phyloP scores from a whole-genome alignment of 768 basidiomycete species.

The Macrolepiota dolichaula region DNA sequence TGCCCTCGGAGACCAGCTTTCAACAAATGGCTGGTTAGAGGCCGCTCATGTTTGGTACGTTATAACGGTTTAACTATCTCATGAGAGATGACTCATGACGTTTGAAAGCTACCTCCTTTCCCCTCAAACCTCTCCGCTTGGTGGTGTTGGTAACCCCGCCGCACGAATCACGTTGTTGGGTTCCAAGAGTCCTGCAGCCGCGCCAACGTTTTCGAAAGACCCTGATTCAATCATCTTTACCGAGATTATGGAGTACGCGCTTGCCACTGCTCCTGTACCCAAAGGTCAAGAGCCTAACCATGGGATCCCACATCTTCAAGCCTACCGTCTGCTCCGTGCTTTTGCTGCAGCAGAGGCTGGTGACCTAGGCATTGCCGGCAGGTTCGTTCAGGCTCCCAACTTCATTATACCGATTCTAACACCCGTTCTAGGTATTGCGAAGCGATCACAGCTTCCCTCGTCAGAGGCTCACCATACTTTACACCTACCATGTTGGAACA shows the following conservation, averaged over 20 bases:
- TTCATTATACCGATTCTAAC: background rate
- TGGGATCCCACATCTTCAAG: constrained; percentile 84
- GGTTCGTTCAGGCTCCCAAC: constrained; percentile 39
- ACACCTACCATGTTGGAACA: constrained; percentile 67
- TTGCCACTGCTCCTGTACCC: constrained; percentile 63
- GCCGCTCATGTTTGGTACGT: constrained; percentile 91
- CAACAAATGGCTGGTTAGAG: constrained; percentile 66
- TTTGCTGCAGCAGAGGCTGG: constrained; percentile 77
- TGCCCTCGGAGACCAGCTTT: constrained; percentile 81
- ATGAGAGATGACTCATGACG: background rate
- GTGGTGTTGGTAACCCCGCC: constrained; percentile 64
- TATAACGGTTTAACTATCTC: background rate
- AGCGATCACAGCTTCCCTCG: constrained; percentile 70
- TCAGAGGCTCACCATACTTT: constrained; percentile 62
- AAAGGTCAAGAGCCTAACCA: constrained; percentile 87
- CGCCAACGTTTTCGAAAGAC: constrained; percentile 56
- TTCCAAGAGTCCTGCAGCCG: constrained; percentile 51
- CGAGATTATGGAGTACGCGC: constrained; percentile 89
- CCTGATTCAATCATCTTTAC: constrained; percentile 78
- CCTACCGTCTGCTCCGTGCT: constrained; percentile 83
- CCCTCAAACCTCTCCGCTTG: constrained; percentile 71
- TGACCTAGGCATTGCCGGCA: constrained; percentile 69
- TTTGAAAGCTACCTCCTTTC: constrained; percentile 77
- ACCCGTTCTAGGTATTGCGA: constrained; percentile 78
- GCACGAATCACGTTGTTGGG: constrained; percentile 74